Evolutionary conservation across 2,329 filamentous ascomycete species (phyloP).

Genomic region (Claviceps cyperi): DNA sequence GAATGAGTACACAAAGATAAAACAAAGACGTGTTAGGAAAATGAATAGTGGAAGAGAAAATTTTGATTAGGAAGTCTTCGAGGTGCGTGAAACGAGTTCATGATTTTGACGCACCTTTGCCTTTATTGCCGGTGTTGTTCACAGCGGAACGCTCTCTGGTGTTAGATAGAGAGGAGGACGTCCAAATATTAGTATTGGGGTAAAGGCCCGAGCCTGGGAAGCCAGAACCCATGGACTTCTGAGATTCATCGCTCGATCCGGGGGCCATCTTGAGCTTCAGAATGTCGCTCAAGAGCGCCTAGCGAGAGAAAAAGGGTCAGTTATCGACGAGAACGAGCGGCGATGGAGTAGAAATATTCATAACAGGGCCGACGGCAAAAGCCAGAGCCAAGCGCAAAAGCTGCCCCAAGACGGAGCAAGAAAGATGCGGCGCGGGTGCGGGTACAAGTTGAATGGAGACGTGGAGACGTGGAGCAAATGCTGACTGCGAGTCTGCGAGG

Average conservation of each 20-base stretch:
- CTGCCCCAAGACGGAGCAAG: slow-evolving; percentile 1
- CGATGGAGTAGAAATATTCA: slow-evolving; percentile 1
- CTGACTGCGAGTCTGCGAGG: not conserved
- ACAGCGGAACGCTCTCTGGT: slow-evolving; percentile 26
- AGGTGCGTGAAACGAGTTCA: not conserved
- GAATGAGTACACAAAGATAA: slow-evolving; percentile 6
- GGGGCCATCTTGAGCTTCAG: slow-evolving; percentile 23
- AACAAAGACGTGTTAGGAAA: not conserved
- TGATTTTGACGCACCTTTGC: slow-evolving; percentile 30
- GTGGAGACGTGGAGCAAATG: not conserved
- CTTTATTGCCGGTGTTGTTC: slow-evolving; percentile 21
- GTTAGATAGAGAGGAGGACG: slow-evolving; percentile 27
- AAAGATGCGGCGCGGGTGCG: slow-evolving; percentile 4
- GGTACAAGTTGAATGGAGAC: slow-evolving; percentile 3
- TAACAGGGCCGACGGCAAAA: slow-evolving; percentile 4
- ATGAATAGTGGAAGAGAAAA: not conserved
- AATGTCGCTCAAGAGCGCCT: slow-evolving; percentile 25
- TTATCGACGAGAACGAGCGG: slow-evolving; percentile 3
- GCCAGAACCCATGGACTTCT: slow-evolving; percentile 25
- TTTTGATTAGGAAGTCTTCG: not conserved
- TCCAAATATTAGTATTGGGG: slow-evolving; percentile 22
- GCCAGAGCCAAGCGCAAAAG: slow-evolving; percentile 8
- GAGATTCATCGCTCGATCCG: slow-evolving; percentile 16
- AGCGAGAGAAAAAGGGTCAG: slow-evolving; percentile 9
- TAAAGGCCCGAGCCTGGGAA: slow-evolving; percentile 23